These are phyloP conservation scores for Botrytis porri DNA, from an alignment of 2,329 filamentous ascomycete genomes.

Conservation along the genomic window DNA sequence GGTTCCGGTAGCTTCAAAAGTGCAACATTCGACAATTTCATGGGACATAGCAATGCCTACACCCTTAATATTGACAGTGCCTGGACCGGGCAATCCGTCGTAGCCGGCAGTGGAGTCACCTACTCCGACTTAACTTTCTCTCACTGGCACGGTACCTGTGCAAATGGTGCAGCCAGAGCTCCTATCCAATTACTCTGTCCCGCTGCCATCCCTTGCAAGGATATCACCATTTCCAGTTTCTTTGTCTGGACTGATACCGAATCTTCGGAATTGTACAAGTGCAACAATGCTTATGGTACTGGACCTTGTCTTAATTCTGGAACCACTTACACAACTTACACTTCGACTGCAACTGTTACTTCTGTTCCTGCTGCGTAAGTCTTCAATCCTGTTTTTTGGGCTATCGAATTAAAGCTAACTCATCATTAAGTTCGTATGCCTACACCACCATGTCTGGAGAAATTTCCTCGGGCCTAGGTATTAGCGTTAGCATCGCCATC, in stretches of 20 bases:
- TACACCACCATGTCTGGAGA: slow-evolving; percentile 31
- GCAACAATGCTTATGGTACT: slow-evolving; percentile 48
- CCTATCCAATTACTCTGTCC: slow-evolving; percentile 54
- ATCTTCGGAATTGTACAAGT: slow-evolving; percentile 43
- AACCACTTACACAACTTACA: slow-evolving; percentile 23
- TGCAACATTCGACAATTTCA: slow-evolving; percentile 54
- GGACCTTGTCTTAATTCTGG: slow-evolving; percentile 45
- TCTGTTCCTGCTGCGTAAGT: slow-evolving; percentile 22
- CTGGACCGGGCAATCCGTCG: slow-evolving; percentile 47
- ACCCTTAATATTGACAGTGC: slow-evolving; percentile 54
- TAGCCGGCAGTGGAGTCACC: slow-evolving; percentile 50
- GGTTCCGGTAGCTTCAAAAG: slow-evolving; percentile 52
- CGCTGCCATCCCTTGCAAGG: slow-evolving; percentile 50
- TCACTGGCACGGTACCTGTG: slow-evolving; percentile 56
- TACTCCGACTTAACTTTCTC: slow-evolving; percentile 51
- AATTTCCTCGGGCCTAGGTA: slow-evolving; percentile 25
- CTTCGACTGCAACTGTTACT: slow-evolving; percentile 19
- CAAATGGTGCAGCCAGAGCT: slow-evolving; percentile 42
- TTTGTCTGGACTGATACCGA: slow-evolving; percentile 52
- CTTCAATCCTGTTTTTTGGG: background rate
- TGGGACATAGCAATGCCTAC: slow-evolving; percentile 58
- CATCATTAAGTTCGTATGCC: slow-evolving; percentile 20
- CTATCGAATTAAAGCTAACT: background rate
- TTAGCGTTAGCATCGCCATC: slow-evolving; percentile 27
- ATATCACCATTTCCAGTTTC: slow-evolving; percentile 50